Conservation (phyloP, 2,329 filamentous ascomycete genomes). For the Thelonectria blattea region DNA sequence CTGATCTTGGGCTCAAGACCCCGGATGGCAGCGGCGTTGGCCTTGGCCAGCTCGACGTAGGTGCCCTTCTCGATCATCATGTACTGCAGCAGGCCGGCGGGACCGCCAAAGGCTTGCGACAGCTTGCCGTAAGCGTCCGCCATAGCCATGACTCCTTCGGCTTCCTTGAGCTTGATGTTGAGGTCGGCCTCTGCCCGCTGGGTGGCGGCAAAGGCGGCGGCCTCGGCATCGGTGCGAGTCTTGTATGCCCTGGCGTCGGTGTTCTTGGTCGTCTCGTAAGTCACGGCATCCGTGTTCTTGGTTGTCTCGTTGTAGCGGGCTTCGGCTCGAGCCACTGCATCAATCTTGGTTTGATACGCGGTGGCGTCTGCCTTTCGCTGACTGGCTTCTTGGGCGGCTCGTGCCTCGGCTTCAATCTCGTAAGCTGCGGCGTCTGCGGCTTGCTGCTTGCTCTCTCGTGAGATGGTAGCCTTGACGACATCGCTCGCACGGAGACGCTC, state of each 20-base stretch:
- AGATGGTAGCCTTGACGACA: conserved; percentile 78
- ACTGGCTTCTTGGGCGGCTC: conserved; percentile 58
- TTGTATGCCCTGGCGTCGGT: conserved; percentile 66
- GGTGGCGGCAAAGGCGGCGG: conserved; percentile 44
- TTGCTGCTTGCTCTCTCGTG: conserved; percentile 71
- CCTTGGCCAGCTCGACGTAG: conserved; percentile 77
- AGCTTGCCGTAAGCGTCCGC: conserved; percentile 80
- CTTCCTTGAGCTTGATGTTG: conserved; percentile 71
- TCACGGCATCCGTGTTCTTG: conserved; percentile 71
- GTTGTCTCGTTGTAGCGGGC: conserved; percentile 66
- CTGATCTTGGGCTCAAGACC: conserved; percentile 89
- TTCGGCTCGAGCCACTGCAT: conserved; percentile 58
- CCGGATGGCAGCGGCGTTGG: conserved; percentile 76
- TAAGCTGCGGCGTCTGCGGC: conserved; percentile 70
- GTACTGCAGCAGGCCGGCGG: conserved; percentile 79
- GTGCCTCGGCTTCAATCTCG: conserved; percentile 67
- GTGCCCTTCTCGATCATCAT: conserved; percentile 87
- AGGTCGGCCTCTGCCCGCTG: conserved; percentile 66
- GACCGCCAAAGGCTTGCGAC: conserved; percentile 75
- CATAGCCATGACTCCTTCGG: conserved; percentile 78
- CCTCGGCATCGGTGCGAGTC: conserved; percentile 54
- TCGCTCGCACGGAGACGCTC: conserved; percentile 79
- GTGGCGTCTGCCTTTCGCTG: conserved; percentile 59
- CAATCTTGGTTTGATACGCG: conserved; percentile 56
- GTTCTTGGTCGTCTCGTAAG: conserved; percentile 68